Conservation (phyloP, 306 rosid genomes). For the Acacia confusa region DNA sequence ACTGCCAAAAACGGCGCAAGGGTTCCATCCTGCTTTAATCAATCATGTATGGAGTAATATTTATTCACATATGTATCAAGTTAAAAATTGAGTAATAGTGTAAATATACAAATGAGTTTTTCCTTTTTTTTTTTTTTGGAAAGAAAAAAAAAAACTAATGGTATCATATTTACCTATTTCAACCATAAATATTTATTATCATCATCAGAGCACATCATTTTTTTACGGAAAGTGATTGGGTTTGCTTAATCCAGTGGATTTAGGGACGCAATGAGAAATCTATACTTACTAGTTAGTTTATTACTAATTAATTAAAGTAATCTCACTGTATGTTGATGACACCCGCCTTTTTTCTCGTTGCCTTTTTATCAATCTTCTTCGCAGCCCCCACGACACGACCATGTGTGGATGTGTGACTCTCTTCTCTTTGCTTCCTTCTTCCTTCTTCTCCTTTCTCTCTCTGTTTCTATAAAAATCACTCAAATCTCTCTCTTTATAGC, state of each 20-base stretch:
- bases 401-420: conserved; percentile 40
- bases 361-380: conserved; percentile 33
- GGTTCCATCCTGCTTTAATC: too few relatives aligned
- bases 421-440: neutral
- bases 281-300: neutral
- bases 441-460: conserved; percentile 4
- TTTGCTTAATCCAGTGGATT: conserved; percentile 37
- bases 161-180: too few relatives aligned
- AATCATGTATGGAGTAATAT: too few relatives aligned
- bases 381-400: conserved; percentile 36
- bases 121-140: too few relatives aligned
- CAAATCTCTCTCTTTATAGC: conserved; percentile 21
- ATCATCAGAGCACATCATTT: neutral
- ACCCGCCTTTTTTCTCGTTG: conserved; percentile 61
- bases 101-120: too few relatives aligned
- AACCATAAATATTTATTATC: neutral
- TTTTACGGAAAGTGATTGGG: conserved; percentile 3
- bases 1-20: too few relatives aligned
- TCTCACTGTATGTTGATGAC: conserved; percentile 10
- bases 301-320: neutral
- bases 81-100: too few relatives aligned
- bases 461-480: conserved; percentile 29
- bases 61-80: too few relatives aligned
- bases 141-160: too few relatives aligned
- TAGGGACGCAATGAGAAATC: neutral